Conservation (phyloP, 139 green algal species). For the Ettlia oleoabundans region DNA sequence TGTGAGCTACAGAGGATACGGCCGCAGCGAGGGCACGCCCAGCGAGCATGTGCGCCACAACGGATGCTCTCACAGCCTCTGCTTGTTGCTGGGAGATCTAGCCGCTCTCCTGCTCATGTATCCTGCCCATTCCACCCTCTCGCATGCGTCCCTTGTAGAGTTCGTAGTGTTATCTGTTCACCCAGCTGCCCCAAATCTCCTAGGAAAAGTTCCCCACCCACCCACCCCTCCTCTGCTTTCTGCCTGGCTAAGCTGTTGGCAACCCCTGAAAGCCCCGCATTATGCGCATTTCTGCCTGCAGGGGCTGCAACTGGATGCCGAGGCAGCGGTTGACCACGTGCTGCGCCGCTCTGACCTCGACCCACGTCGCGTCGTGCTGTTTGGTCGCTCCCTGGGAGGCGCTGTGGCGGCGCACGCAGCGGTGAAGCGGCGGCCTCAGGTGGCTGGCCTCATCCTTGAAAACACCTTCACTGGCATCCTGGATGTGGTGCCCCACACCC, state of each 20-base stretch:
- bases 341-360: slow-evolving; percentile 59
- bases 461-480: slow-evolving; percentile 90
- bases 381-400: slow-evolving; percentile 85
- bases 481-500: slow-evolving; percentile 63
- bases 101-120: no score
- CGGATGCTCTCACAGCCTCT: no score
- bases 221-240: neutral
- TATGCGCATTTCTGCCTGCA: no score
- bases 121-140: no score
- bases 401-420: slow-evolving; percentile 76
- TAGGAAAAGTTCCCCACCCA: no score
- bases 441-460: slow-evolving; percentile 78
- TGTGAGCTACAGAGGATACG: slow-evolving; percentile 87
- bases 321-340: slow-evolving; percentile 69
- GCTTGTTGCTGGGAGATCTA: no score
- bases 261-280: no score
- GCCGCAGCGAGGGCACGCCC: slow-evolving; percentile 69
- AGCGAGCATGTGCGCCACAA: slow-evolving; percentile 62
- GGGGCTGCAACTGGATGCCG: slow-evolving; percentile 78
- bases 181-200: no score
- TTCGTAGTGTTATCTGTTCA: no score
- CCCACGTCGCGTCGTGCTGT: slow-evolving; percentile 63
- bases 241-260: no score
- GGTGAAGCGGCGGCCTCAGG: slow-evolving; percentile 28
- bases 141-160: no score